Conservation (phyloP, 768 basidiomycete genomes). For the Amanita phalloides region DNA sequence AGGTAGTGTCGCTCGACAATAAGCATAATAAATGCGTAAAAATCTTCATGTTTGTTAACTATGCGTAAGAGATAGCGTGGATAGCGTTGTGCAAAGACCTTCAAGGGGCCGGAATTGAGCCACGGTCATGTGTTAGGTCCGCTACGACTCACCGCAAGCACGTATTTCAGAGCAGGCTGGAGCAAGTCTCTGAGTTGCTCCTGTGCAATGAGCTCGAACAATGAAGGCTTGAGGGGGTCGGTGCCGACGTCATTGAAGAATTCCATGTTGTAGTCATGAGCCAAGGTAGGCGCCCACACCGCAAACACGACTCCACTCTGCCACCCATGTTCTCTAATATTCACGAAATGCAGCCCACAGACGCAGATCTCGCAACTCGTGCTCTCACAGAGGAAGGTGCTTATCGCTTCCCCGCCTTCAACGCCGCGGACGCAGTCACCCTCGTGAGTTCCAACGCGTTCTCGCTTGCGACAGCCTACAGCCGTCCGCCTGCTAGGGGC, state of each 20-base stretch:
- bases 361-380: slow-evolving; percentile 65
- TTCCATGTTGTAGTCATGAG: slow-evolving; percentile 39
- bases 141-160: slow-evolving; percentile 59
- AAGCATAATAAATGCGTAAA: slow-evolving; percentile 83
- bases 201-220: slow-evolving; percentile 90
- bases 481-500: slow-evolving; percentile 25
- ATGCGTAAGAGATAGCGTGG: slow-evolving; percentile 87
- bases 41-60: slow-evolving; percentile 93
- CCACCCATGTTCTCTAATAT: slow-evolving; percentile 51
- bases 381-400: slow-evolving; percentile 58
- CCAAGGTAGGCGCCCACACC: background rate
- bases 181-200: slow-evolving; percentile 88
- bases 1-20: slow-evolving; percentile 90
- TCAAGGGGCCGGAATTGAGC: background rate
- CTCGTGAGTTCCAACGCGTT: slow-evolving; percentile 29
- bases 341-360: slow-evolving; percentile 51
- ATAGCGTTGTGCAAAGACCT: slow-evolving; percentile 94
- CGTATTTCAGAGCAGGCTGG: slow-evolving; percentile 92
- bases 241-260: slow-evolving; percentile 72
- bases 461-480: background rate
- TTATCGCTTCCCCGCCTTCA: slow-evolving; percentile 66
- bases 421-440: slow-evolving; percentile 70
- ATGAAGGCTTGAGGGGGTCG: slow-evolving; percentile 65
- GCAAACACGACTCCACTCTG: background rate
- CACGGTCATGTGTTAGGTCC: background rate